A percentile compares a stretch with the other conserved stretches of the same genome.
These are phyloP conservation scores for Microbotryum intermedium DNA, from an alignment of 1,284 basidiomycete genomes.

Conservation along the genomic window DNA sequence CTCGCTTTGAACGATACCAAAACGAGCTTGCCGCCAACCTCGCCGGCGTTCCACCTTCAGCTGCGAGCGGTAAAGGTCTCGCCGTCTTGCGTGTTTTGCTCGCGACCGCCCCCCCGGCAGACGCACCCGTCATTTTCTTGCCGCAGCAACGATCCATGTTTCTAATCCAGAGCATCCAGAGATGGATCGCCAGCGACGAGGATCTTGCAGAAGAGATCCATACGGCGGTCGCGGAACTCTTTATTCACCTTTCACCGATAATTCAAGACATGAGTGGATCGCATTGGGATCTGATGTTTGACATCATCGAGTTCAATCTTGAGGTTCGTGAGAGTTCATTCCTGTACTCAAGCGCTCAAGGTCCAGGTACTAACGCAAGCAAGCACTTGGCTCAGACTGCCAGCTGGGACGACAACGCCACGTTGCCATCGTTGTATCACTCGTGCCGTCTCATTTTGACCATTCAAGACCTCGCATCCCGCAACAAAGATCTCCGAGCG, in stretches of 20 bases:
- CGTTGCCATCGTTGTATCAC: conserved; percentile 57
- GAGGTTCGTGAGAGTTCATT: conserved; percentile 54
- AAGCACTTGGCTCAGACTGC: conserved; percentile 46
- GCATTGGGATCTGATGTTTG: conserved; percentile 90
- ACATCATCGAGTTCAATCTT: conserved; percentile 77
- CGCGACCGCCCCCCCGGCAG: conserved; percentile 64
- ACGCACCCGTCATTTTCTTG: conserved; percentile 74
- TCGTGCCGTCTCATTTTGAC: conserved; percentile 60
- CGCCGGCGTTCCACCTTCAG: conserved; percentile 56
- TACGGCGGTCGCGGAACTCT: conserved; percentile 63
- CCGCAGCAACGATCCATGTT: conserved; percentile 81
- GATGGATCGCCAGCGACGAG: conserved; percentile 69
- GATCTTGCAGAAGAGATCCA: conserved; percentile 62
- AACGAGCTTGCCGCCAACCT: conserved; percentile 80
- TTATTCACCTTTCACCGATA: conserved; percentile 71
- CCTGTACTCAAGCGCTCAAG: background rate
- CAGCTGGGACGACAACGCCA: conserved; percentile 52
- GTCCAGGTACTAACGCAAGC: background rate
- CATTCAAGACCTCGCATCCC: conserved; percentile 59
- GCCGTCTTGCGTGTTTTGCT: conserved; percentile 60
- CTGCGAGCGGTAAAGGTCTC: conserved; percentile 62
- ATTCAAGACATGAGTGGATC: conserved; percentile 75
- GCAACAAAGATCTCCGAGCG: conserved; percentile 64
- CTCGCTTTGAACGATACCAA: conserved; percentile 67
- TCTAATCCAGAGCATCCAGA: conserved; percentile 73